Conservation (phyloP, 805 yeast species). For the Barnettozyma wickerhamii region DNA sequence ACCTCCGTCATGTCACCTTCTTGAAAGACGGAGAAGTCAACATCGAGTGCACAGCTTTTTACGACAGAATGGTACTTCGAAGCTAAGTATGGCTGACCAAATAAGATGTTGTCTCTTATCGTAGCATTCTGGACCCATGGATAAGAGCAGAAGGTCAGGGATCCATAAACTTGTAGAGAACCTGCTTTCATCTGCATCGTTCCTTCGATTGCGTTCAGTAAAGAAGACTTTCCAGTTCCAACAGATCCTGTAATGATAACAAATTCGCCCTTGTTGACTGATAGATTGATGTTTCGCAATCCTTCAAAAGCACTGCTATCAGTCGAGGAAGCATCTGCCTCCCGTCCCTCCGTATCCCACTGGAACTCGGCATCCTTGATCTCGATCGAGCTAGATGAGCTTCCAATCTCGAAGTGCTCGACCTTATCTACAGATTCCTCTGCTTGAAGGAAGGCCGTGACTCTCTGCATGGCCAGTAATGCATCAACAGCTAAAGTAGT, state of each 20-base stretch:
- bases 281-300: constrained; percentile 46
- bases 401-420: constrained; percentile 28
- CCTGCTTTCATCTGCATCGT: constrained; percentile 59
- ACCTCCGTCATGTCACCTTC: constrained; percentile 78
- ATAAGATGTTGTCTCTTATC: constrained; percentile 65
- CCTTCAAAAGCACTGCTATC: constrained; percentile 32
- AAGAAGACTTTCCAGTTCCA: constrained; percentile 79
- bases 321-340: constrained; percentile 4
- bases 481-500: constrained; percentile 62
- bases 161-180: constrained; percentile 46
- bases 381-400: constrained; percentile 40
- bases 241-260: constrained; percentile 73
- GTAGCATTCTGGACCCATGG: constrained; percentile 88
- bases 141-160: constrained; percentile 50
- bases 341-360: constrained; percentile 43
- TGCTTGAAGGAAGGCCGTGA: constrained; percentile 40
- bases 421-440: constrained; percentile 34
- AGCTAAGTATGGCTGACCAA: constrained; percentile 55
- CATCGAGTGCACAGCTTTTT: constrained; percentile 59
- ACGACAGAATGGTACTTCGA: constrained; percentile 50
- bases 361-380: constrained; percentile 44
- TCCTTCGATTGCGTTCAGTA: constrained; percentile 68
- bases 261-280: constrained; percentile 60
- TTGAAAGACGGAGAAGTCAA: constrained; percentile 61
- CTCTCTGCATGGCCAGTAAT: constrained; percentile 48